Percentiles rank a stretch among this genome's conserved stretches.
Conservation (phyloP, 768 basidiomycete species). For the Suillus weaverae region DNA sequence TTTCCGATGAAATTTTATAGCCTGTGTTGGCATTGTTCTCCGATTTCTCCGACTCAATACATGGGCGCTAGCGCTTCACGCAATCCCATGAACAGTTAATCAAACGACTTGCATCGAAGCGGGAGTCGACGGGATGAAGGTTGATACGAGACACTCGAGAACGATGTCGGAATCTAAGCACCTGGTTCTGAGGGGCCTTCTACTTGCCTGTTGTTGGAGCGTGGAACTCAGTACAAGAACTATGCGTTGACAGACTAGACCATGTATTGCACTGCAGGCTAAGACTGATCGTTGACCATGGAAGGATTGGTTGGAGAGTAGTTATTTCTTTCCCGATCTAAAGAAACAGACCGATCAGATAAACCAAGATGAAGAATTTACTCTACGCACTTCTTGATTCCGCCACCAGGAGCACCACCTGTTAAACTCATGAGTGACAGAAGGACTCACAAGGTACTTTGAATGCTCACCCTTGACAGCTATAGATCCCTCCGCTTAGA, state of each 20-base stretch:
- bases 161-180: neutral
- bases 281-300: neutral
- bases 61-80: neutral
- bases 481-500: slow-evolving; percentile 9
- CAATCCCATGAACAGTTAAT: neutral
- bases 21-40: neutral
- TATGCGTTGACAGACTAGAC: neutral
- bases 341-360: slow-evolving; percentile 11
- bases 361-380: slow-evolving; percentile 3
- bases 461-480: slow-evolving; percentile 30
- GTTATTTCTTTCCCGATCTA: slow-evolving; percentile 68
- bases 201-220: neutral
- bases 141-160: neutral
- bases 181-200: neutral
- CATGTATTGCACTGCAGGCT: too few relatives aligned
- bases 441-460: slow-evolving; percentile 10
- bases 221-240: neutral
- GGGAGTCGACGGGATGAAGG: neutral
- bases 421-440: slow-evolving; percentile 9
- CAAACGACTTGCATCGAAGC: too few relatives aligned
- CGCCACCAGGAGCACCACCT: slow-evolving; percentile 71
- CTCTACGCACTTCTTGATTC: slow-evolving; percentile 82
- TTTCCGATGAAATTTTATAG: neutral
- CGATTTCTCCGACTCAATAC: neutral
- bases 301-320: too few relatives aligned